Evolutionary conservation across 352 stramenopile species (phyloP), one percentile per base, ranked within the genome.

Genomic region (Phytophthora hybrid): DNA sequence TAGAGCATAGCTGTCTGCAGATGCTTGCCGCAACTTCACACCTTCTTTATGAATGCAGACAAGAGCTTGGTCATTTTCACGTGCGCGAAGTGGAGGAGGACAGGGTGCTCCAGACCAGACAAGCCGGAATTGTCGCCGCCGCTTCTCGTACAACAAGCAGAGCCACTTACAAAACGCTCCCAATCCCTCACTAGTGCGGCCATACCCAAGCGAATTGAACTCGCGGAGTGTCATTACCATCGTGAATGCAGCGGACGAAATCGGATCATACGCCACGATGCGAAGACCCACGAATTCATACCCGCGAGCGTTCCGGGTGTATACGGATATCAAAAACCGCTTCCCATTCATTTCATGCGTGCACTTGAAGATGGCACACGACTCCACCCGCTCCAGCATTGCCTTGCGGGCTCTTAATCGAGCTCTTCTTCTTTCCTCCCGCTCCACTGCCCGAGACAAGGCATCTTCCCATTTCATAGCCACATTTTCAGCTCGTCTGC

Each of bases 1-100:
- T 4, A 92, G 53, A 19, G 63, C 68, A 51, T 66, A 79, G 2
- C 60, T 47, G 3, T 52, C 19, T 2, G 65, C 14, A 49, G 7
- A 21, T 14, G 31, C 52, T 14, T 34, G 47, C n/a, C n/a, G 16
- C 5, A 81, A 31, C 26, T 69, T 81, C 3, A 93, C 8, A 0
- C 85, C 85, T 66, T 91, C 85, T 41, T 90, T 90, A 72, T 93
- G 85, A 39, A 90, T 55, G 37, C 83, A 93, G 4, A 89, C n/a
- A 4, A 90, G 69, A 5, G 73, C 39, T 34, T 74, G 65, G 23
- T 91, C 83, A 53, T 81, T 75, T 51, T 90, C 85, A n/a, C 83
- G 77, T 8, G 89, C 26, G 13, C 85, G 79, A 52, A 93, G 64
- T 4, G 85, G 82, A 19, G 73, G 80, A 41, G 85, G 82, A 63